Base-by-base conservation (phyloP, 371 early-diverging fungal species). In the Batrachochytrium dendrobatidis region DNA sequence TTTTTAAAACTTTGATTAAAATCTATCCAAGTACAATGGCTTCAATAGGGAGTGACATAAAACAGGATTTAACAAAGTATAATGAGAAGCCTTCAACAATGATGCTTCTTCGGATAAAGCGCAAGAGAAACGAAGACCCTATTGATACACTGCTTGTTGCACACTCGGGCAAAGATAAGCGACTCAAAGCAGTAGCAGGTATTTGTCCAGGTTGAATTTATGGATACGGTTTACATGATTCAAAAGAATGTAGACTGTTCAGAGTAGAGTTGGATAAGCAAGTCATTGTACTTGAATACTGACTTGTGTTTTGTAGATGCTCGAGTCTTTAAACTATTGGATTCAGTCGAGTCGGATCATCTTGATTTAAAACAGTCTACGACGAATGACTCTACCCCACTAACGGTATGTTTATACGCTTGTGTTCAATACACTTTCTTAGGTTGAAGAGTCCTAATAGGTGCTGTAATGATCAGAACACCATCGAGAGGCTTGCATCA, bases 121-220 rank as follows among this genome's bases (percentile, higher is more conserved):
- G 89, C 45, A 88, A 86, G 66, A 81, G 89, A 55, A 76, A 69
- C 45, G 87, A 87, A 54, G 88, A 89, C 59, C 89, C 89, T 1
- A 64, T 87, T 3, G 87, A 88, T 32, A 85, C 87, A 3, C 74
- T 89, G 33, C 73, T 31, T 22, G 29, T 64, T 18, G 30, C 43
- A 3, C 30, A 46, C 0, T 15, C 6, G 0, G 52, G 48, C 18
- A 32, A 17, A 24, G 50, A 39, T 10, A 45, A 39, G 24, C 56
- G 49, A 22, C 39, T 34, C 6, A 71, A 73, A 31, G 63, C 70
- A 7, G 35, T 71, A 0, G 66, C 46, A 3, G 46, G 46, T 45
- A 3, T 7, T 20, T 15, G 39, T n/a, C n/a, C n/a, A n/a, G n/a
- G n/a, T n/a, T n/a, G n/a, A n/a, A n/a, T n/a, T n/a, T n/a, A n/a